Conservation (phyloP, 2,329 filamentous ascomycete genomes). For the Fusarium musae region DNA sequence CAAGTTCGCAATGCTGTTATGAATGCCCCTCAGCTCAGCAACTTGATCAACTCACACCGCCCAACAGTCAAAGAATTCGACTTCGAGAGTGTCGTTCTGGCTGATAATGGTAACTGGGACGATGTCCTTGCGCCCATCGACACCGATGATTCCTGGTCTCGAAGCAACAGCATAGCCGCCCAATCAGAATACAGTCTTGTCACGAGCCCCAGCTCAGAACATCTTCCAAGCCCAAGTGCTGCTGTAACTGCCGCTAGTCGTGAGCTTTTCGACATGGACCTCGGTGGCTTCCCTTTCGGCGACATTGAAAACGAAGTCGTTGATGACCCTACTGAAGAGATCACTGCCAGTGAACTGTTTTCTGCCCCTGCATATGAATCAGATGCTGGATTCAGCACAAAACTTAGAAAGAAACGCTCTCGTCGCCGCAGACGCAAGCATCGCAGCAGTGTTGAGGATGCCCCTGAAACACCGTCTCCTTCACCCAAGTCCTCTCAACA, state of each 20-base stretch:
- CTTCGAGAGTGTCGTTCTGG: conserved; percentile 79
- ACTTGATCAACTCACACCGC: conserved; percentile 74
- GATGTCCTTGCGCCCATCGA: conserved; percentile 79
- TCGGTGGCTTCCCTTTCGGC: conserved; percentile 53
- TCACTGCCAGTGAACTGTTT: conserved; percentile 35
- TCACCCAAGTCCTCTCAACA: conserved; percentile 33
- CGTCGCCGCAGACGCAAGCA: conserved; percentile 54
- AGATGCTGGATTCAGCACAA: conserved; percentile 57
- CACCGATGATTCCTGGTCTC: conserved; percentile 54
- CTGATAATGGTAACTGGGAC: conserved; percentile 79
- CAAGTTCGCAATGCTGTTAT: conserved; percentile 78
- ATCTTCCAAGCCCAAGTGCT: conserved; percentile 61
- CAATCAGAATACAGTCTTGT: conserved; percentile 50
- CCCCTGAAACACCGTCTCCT: conserved; percentile 28
- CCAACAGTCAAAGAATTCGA: conserved; percentile 79
- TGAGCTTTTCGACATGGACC: conserved; percentile 56
- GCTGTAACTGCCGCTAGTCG: conserved; percentile 65
- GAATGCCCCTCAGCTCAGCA: conserved; percentile 75
- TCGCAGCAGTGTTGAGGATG: conserved; percentile 44
- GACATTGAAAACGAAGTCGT: conserved; percentile 48
- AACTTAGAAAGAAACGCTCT: conserved; percentile 58
- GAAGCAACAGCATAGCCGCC: conserved; percentile 43
- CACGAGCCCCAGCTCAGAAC: conserved; percentile 49
- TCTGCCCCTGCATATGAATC: conserved; percentile 24
- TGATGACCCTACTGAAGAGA: conserved; percentile 46